These are phyloP conservation scores for Ophiostoma himal-ulmi DNA, from an alignment of 2,329 filamentous ascomycete genomes.

Conservation along the genomic window DNA sequence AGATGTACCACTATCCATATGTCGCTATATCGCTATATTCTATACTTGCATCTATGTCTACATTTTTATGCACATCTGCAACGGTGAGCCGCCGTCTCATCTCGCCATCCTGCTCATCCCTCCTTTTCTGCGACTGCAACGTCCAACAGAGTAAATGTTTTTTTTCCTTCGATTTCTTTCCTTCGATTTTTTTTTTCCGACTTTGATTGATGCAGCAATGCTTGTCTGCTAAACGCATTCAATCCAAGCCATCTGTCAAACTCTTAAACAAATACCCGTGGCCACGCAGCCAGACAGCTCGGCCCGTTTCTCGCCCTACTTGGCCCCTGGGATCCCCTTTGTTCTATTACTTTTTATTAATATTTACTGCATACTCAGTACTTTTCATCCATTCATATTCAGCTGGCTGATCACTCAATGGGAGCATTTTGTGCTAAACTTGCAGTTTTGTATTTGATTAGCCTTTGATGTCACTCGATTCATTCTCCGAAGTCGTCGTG, in stretches of 20 bases:
- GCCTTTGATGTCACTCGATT: not conserved
- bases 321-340: not conserved
- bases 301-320: not conserved
- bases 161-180: not conserved
- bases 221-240: not conserved
- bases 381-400: not conserved
- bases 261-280: not conserved
- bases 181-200: not conserved
- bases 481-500: constrained; percentile 2
- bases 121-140: not conserved
- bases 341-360: not conserved
- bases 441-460: not conserved
- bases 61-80: not conserved
- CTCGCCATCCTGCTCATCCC: not conserved
- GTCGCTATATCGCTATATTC: not conserved
- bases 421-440: not conserved
- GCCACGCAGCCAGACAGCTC: not conserved
- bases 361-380: not conserved
- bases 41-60: not conserved
- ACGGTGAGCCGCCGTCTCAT: not conserved
- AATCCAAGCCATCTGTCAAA: not conserved
- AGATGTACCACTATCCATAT: not conserved
- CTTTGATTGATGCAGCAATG: not conserved
- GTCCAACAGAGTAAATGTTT: not conserved
- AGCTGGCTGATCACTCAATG: not conserved